phyloP scores from a whole-genome alignment of 2,329 filamentous ascomycete species.

The Trichophyton equinum region DNA sequence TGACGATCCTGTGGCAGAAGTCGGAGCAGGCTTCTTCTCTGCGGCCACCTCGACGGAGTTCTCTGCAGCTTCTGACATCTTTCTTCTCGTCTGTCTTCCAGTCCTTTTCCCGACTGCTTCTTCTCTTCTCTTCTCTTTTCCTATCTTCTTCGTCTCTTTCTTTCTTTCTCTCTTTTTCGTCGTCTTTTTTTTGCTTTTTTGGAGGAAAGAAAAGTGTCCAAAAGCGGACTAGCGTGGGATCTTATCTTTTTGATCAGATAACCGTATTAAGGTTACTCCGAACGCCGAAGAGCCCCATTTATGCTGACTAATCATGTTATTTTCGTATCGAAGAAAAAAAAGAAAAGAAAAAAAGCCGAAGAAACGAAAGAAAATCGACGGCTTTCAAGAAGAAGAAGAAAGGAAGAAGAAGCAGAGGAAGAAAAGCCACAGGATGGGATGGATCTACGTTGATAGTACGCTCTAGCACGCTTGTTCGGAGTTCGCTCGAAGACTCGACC shows the following conservation, averaged over 20 bases:
- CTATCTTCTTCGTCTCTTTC: neutral
- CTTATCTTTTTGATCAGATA: constrained; percentile 24
- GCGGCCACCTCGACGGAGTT: neutral
- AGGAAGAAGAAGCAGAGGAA: neutral
- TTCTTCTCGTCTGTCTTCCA: neutral
- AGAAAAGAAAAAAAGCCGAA: neutral
- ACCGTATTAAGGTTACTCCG: constrained; percentile 21
- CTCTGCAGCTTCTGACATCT: neutral
- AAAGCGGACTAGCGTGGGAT: constrained; percentile 5
- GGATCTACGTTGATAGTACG: neutral
- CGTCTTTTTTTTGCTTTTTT: neutral
- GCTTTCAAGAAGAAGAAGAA: neutral
- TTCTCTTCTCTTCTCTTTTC: neutral
- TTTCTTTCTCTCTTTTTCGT: neutral
- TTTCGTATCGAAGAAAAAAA: neutral
- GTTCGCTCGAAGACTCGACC: no score
- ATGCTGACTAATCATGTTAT: neutral
- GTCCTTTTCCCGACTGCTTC: neutral
- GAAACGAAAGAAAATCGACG: neutral
- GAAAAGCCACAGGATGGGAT: neutral
- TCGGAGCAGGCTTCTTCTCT: constrained; percentile 8
- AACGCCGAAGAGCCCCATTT: neutral
- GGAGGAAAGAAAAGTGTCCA: neutral
- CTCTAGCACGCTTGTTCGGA: no score
- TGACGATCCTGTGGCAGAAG: constrained; percentile 6